These are phyloP conservation scores for Bipolaris bicolor DNA, from an alignment of 2,329 filamentous ascomycete species.

Conservation along the genomic window DNA sequence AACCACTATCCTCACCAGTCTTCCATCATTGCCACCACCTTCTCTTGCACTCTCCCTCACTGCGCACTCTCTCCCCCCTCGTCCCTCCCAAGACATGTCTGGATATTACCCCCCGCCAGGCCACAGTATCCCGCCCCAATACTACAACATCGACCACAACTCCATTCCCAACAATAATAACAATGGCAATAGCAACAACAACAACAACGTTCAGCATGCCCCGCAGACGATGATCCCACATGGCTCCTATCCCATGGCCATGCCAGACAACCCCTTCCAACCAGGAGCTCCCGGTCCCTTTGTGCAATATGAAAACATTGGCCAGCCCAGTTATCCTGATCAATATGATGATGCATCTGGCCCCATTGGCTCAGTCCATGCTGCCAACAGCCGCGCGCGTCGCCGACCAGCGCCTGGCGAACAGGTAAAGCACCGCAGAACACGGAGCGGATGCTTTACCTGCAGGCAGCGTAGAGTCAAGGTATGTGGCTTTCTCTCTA, in stretches of 20 bases:
- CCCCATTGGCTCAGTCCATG: conserved; percentile 34
- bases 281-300: conserved; percentile 38
- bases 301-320: conserved; percentile 42
- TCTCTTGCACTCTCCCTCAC: conserved; percentile 25
- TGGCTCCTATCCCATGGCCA: conserved; percentile 33
- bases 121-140: conserved; percentile 43
- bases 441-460: conserved; percentile 91
- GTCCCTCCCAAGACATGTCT: conserved; percentile 41
- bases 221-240: conserved; percentile 41
- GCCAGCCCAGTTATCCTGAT: conserved; percentile 43
- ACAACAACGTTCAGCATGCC: conserved; percentile 29
- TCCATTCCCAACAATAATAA: conserved; percentile 24
- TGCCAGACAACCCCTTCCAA: conserved; percentile 43
- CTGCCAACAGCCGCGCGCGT: conserved; percentile 37
- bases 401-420: conserved; percentile 56
- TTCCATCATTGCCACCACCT: conserved; percentile 21
- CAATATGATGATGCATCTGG: conserved; percentile 45
- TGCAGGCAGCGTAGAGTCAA: conserved; percentile 88
- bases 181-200: conserved; percentile 19
- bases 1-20: conserved; percentile 33
- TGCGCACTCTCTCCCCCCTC: conserved; percentile 23
- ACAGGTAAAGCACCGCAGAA: conserved; percentile 89
- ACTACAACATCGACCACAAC: conserved; percentile 45
- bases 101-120: conserved; percentile 45
- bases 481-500: conserved; percentile 44